These are phyloP conservation scores for Tanacetum coccineum DNA, from an alignment of 129 eudicot species.

Conservation along the genomic window DNA sequence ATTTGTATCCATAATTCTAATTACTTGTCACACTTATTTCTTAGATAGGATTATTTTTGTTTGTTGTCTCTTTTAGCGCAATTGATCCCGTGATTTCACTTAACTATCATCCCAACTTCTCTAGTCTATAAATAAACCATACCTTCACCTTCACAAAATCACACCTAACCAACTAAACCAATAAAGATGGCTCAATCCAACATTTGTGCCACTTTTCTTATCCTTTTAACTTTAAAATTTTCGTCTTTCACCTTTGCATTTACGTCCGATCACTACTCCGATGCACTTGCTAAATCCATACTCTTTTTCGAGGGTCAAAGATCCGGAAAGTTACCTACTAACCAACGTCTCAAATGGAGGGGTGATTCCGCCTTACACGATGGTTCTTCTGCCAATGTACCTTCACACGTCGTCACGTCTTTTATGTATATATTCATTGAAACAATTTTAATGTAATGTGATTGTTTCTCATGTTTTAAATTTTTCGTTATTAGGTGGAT, in stretches of 20 bases:
- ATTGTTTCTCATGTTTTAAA: background rate
- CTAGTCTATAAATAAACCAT: constrained; percentile 27
- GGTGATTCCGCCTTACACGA: constrained; percentile 78
- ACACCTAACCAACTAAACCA: background rate
- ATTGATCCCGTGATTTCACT: constrained; percentile 66
- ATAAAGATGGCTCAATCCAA: constrained; percentile 24
- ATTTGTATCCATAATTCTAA: constrained; percentile 3
- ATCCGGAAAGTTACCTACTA: constrained; percentile 64
- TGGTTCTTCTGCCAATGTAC: constrained; percentile 71
- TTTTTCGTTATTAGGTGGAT: constrained; percentile 50
- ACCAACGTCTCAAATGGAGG: constrained; percentile 76
- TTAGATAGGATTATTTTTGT: constrained; percentile 24
- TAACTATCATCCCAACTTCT: constrained; percentile 14
- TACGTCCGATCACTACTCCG: constrained; percentile 53
- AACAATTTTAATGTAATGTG: background rate
- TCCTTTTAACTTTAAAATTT: constrained; percentile 21
- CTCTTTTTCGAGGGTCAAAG: constrained; percentile 87
- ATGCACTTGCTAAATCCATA: constrained; percentile 75
- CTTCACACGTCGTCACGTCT: background rate
- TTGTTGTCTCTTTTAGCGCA: constrained; percentile 37
- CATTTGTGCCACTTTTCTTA: constrained; percentile 15
- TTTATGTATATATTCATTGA: background rate
- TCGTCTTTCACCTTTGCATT: constrained; percentile 42
- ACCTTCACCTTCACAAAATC: constrained; percentile 11
- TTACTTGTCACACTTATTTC: constrained; percentile 20